Percentiles rank a stretch among this genome's conserved stretches.
phyloP scores from a whole-genome alignment of 2,329 filamentous ascomycete species.

The Stemphylium beticola region DNA sequence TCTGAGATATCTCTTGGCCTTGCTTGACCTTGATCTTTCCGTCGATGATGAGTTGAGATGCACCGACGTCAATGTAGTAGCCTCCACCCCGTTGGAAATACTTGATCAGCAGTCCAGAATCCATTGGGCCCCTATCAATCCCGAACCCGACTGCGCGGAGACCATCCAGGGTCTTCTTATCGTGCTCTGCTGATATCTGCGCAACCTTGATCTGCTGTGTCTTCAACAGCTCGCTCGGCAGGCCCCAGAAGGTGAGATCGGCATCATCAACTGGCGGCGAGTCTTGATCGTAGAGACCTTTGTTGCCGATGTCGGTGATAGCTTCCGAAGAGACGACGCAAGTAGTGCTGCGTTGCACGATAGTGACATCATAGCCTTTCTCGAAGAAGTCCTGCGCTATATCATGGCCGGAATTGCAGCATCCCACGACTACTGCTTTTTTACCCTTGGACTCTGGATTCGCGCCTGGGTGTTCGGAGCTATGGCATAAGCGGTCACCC shows the following conservation, averaged over 20 bases:
- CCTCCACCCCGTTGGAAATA: constrained; percentile 54
- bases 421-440: constrained; percentile 55
- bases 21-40: constrained; percentile 56
- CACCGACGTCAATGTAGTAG: constrained; percentile 58
- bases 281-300: constrained; percentile 39
- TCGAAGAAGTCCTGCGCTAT: constrained; percentile 57
- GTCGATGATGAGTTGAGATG: constrained; percentile 50
- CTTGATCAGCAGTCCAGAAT: constrained; percentile 45
- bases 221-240: constrained; percentile 45
- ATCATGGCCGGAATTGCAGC: constrained; percentile 58
- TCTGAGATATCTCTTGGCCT: constrained; percentile 43
- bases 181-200: constrained; percentile 35
- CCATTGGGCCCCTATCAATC: constrained; percentile 42
- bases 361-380: constrained; percentile 53
- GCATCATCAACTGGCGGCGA: constrained; percentile 35
- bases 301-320: constrained; percentile 38
- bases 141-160: constrained; percentile 53
- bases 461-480: constrained; percentile 40
- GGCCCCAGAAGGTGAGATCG: constrained; percentile 41
- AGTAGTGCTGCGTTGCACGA: constrained; percentile 55
- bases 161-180: constrained; percentile 50
- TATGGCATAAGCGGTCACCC: constrained; percentile 45
- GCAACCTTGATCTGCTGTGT: constrained; percentile 33
- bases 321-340: constrained; percentile 41
- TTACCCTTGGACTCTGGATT: constrained; percentile 48